Conservation (phyloP, 768 basidiomycete species). For the Leccinellum albellum region DNA sequence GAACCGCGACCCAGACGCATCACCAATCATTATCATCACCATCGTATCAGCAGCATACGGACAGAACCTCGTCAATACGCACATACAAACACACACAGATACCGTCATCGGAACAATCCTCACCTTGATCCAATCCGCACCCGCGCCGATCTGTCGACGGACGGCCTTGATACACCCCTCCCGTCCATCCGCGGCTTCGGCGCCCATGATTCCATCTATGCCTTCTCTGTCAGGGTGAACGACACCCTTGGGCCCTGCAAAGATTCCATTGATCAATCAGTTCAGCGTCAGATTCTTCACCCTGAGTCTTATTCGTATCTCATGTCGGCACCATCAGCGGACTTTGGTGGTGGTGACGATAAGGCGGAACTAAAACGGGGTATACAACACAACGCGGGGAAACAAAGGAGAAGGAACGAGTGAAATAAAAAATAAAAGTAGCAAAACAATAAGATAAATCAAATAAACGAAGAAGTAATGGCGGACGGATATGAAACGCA, state of each 20-base stretch:
- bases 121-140: slow-evolving; percentile 69
- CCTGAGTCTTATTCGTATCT: background rate
- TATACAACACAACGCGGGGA: background rate
- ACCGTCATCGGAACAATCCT: slow-evolving; percentile 2
- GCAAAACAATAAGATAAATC: background rate
- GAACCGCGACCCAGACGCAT: background rate
- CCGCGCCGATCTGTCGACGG: slow-evolving; percentile 58
- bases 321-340: slow-evolving; percentile 9
- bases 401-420: background rate
- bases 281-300: slow-evolving; percentile 1
- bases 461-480: background rate
- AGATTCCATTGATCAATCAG: background rate
- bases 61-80: background rate
- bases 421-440: background rate
- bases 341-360: slow-evolving; percentile 9
- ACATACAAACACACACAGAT: slow-evolving; percentile 5
- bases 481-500: background rate
- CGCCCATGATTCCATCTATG: slow-evolving; percentile 54
- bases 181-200: slow-evolving; percentile 55
- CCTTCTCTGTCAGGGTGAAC: slow-evolving; percentile 46
- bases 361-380: slow-evolving; percentile 1
- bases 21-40: background rate
- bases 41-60: background rate
- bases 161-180: slow-evolving; percentile 54
- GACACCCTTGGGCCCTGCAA: slow-evolving; percentile 50